Evolutionary conservation across 225 moss, liverwort and hornwort genomes (phyloP).

Genomic region (Polytrichum formosum): DNA sequence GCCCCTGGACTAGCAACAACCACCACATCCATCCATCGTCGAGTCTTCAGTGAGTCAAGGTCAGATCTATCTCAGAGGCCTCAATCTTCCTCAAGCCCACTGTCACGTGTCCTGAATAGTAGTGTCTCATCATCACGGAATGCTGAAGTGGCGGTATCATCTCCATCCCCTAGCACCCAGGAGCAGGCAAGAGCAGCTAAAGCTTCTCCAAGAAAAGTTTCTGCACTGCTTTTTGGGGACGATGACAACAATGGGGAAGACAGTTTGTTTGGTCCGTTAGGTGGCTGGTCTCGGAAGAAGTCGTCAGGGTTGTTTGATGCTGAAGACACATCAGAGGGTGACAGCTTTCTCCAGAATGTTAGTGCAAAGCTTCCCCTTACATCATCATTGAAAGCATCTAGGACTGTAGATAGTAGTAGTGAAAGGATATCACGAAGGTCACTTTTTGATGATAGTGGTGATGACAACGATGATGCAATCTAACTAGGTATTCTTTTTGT

Average conservation of each 20-base stretch:
- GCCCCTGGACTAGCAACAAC: neutral
- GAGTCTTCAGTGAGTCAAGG: neutral
- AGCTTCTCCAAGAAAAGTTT: slow-evolving; percentile 15
- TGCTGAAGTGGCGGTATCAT: neutral
- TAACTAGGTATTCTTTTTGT: neutral
- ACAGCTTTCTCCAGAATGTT: slow-evolving; percentile 2
- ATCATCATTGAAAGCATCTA: neutral
- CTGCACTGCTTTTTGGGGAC: slow-evolving; percentile 53
- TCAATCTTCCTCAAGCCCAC: neutral
- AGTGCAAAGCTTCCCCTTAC: slow-evolving; percentile 7
- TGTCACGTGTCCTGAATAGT: neutral
- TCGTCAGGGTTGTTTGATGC: neutral
- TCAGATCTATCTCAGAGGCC: neutral
- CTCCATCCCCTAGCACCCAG: neutral
- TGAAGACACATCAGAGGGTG: slow-evolving; percentile 1
- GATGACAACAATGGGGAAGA: slow-evolving; percentile 49
- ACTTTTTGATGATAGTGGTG: slow-evolving; percentile 9
- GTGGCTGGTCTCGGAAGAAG: slow-evolving; percentile 19
- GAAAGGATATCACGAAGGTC: neutral
- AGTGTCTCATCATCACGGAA: neutral
- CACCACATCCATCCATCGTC: neutral
- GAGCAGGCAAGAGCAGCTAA: slow-evolving; percentile 8
- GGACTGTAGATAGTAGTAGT: neutral
- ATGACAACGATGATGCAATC: neutral
- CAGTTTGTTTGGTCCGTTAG: slow-evolving; percentile 53